Percentiles rank a stretch among this genome's conserved stretches.
These are phyloP conservation scores for Canavalia ensiformis DNA, from an alignment of 306 rosid species.

Conservation along the genomic window DNA sequence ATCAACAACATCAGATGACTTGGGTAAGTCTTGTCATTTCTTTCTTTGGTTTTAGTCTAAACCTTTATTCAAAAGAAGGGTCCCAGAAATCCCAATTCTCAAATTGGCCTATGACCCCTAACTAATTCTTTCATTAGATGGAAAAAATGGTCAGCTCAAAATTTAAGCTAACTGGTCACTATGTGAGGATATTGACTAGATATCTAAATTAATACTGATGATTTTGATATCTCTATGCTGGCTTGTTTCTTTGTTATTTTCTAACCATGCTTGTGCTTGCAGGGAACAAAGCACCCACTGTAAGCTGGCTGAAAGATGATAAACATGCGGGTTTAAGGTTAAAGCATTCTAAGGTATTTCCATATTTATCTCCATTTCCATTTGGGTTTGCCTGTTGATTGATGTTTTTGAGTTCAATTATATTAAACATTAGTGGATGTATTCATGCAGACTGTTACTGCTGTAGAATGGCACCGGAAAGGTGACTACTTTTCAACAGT, in stretches of 20 bases:
- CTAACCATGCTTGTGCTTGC: constrained; percentile 37
- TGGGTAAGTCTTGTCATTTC: constrained; percentile 63
- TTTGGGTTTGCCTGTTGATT: constrained; percentile 25
- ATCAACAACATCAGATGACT: constrained; percentile 58
- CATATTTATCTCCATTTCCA: constrained; percentile 41
- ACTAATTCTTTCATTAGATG: constrained; percentile 5
- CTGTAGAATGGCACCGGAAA: constrained; percentile 94
- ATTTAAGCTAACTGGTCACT: constrained; percentile 32
- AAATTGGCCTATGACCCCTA: constrained; percentile 22
- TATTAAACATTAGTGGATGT: constrained; percentile 34
- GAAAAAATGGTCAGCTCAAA: background rate
- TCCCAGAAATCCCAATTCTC: constrained; percentile 8
- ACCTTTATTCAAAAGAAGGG: constrained; percentile 21
- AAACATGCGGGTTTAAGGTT: constrained; percentile 71
- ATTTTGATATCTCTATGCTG: constrained; percentile 29
- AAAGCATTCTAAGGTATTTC: constrained; percentile 84
- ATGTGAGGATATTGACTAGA: background rate
- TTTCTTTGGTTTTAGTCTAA: constrained; percentile 25
- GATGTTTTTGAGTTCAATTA: constrained; percentile 28
- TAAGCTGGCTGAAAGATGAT: constrained; percentile 86
- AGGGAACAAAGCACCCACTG: constrained; percentile 59
- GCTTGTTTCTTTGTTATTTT: constrained; percentile 34
- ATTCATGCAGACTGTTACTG: constrained; percentile 79
- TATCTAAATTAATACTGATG: background rate
- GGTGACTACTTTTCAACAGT: constrained; percentile 96